Base-by-base conservation (phyloP, 2,329 filamentous ascomycete genomes). In the Fusarium bactridioides region DNA sequence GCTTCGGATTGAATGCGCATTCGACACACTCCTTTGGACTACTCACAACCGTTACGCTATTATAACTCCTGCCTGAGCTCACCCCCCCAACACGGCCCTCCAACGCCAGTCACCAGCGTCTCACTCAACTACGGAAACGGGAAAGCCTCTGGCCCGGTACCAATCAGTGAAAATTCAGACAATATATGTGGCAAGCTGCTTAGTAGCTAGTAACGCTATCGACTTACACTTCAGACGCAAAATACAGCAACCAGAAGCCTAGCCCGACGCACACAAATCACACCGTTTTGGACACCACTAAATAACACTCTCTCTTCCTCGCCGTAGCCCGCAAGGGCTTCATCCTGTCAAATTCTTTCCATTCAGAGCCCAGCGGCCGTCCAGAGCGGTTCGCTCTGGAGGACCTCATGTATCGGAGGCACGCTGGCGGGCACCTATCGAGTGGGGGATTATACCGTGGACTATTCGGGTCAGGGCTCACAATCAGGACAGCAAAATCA, bases 371-470 rank as follows among this genome's bases (percentile, higher is more conserved):
- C 88, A 86, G 89, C 87, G 87, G 86, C 88, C 90, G 90, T 90
- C 89, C 89, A 90, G 90, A 89, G 91, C 90, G 90, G 85, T 84
- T 88, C 87, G 90, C 90, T 92, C 91, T 92, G 90, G 91, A 90
- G 89, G 89, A 87, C 89, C 89, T 89, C 88, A 92, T 92, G 90
- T 83, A 88, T 88, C 84, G 88, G 86, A 86, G 89, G 85, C 88
- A 92, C 89, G 86, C 89, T 92, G 89, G 90, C 90, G 87, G 87
- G 89, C 87, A 90, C 91, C 83, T 93, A 93, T 86, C 89, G 90
- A 87, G 86, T 89, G 84, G 88, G 87, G 82, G 89, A 91, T 86
- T 92, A 92, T 87, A 89, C 91, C 88, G 90, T 93, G 87, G 89
- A 92, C 82, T 93, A 92, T 85, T 87, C 90, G 84, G 85, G 89